phyloP scores from a whole-genome alignment of 768 basidiomycete genomes.

The Agrocybe pediades region DNA sequence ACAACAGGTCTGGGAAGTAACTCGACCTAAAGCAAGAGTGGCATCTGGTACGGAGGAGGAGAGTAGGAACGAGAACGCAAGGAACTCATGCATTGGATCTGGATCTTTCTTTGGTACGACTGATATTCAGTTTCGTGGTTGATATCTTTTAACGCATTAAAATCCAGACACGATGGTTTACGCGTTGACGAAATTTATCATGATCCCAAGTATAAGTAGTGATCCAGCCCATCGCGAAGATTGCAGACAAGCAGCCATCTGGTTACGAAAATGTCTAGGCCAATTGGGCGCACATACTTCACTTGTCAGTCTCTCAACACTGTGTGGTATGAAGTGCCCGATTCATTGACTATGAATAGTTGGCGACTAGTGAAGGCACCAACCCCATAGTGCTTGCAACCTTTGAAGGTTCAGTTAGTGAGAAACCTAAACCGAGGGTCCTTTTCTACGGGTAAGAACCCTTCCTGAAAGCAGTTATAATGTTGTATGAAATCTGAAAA shows the following conservation, averaged over 20 bases:
- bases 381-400: slow-evolving; percentile 92
- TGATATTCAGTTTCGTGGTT: neutral
- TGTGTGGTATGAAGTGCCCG: neutral
- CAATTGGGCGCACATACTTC: slow-evolving; percentile 86
- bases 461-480: neutral
- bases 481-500: neutral
- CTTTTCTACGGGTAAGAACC: slow-evolving; percentile 85
- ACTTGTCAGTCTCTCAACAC: slow-evolving; percentile 49
- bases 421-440: slow-evolving; percentile 66
- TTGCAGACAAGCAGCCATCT: slow-evolving; percentile 92
- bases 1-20: slow-evolving; percentile 56
- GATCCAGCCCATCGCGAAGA: slow-evolving; percentile 71
- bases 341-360: too few species aligned
- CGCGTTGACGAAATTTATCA: slow-evolving; percentile 82
- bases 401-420: slow-evolving; percentile 71
- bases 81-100: slow-evolving; percentile 21
- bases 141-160: neutral
- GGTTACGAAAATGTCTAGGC: slow-evolving; percentile 84
- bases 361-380: slow-evolving; percentile 72
- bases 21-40: slow-evolving; percentile 28
- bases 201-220: slow-evolving; percentile 85
- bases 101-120: slow-evolving; percentile 24
- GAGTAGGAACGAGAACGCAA: slow-evolving; percentile 10
- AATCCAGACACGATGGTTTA: slow-evolving; percentile 70
- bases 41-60: slow-evolving; percentile 13